A percentile compares a stretch with the other conserved stretches of the same genome.
Conservation (phyloP, 331 rosid species). For the Rosa hybrid region DNA sequence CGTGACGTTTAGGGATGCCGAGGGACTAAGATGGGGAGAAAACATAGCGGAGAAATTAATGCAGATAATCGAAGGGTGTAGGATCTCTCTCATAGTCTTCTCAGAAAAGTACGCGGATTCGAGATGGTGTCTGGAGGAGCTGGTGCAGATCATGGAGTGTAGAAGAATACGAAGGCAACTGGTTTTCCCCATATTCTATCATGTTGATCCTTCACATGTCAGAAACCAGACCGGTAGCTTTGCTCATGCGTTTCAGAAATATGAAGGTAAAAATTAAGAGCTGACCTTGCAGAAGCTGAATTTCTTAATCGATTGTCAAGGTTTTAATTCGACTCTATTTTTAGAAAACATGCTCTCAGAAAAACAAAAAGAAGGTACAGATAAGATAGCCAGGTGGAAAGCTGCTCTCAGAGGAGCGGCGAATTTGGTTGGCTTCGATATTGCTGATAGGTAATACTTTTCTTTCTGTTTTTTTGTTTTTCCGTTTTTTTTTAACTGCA, state of each 20-base stretch:
- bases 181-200: slow-evolving; percentile 22
- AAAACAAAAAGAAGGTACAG: not conserved
- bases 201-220: slow-evolving; percentile 19
- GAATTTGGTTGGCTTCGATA: not conserved
- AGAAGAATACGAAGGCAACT: not conserved
- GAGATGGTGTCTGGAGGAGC: slow-evolving; percentile 25
- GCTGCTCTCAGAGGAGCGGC: not conserved
- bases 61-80: not conserved
- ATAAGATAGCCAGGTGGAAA: not conserved
- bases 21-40: not conserved
- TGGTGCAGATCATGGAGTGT: slow-evolving; percentile 16
- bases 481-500: too few species aligned
- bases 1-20: not conserved
- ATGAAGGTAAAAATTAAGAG: not conserved
- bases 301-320: too few species aligned
- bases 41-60: not conserved
- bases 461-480: too few species aligned
- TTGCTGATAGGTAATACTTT: too few species aligned
- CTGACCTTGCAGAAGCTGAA: too few species aligned
- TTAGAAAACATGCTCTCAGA: too few species aligned
- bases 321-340: too few species aligned
- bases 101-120: slow-evolving; percentile 14
- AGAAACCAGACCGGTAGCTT: not conserved
- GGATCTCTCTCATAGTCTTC: slow-evolving; percentile 4
- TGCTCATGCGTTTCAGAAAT: not conserved